These are phyloP conservation scores for Quercus phellos DNA, from an alignment of 331 rosid genomes.

Conservation along the genomic window DNA sequence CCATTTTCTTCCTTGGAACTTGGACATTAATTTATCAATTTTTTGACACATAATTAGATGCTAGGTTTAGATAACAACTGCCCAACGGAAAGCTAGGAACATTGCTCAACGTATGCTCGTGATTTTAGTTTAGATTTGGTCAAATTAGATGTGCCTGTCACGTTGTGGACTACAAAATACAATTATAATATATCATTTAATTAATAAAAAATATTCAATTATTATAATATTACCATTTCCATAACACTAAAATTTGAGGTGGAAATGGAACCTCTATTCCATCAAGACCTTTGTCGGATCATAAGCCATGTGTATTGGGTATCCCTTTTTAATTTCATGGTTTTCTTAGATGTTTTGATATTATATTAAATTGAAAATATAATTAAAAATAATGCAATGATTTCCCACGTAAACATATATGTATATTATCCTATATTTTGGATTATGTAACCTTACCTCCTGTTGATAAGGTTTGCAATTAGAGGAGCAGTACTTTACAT, in stretches of 20 bases:
- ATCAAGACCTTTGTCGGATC: conserved; percentile 18
- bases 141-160: conserved; percentile 13
- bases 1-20: not conserved
- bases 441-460: not conserved
- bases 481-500: not conserved
- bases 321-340: not conserved
- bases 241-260: not conserved
- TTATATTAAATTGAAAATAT: not conserved
- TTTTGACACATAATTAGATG: not conserved
- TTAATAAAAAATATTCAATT: too few species aligned
- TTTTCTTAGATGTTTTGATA: too few species aligned
- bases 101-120: not conserved
- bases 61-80: not conserved
- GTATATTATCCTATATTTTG: not conserved
- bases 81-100: conserved; percentile 1
- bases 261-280: not conserved
- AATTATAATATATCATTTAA: not conserved
- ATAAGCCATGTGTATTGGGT: not conserved
- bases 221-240: not conserved
- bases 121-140: conserved; percentile 5
- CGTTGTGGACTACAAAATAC: not conserved
- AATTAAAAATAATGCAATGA: not conserved
- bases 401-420: not conserved
- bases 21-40: not conserved
- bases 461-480: not conserved